A percentile compares a stretch with the other conserved stretches of the same genome.
Conservation (phyloP, 2,329 filamentous ascomycete genomes). For the Fusarium foetens region DNA sequence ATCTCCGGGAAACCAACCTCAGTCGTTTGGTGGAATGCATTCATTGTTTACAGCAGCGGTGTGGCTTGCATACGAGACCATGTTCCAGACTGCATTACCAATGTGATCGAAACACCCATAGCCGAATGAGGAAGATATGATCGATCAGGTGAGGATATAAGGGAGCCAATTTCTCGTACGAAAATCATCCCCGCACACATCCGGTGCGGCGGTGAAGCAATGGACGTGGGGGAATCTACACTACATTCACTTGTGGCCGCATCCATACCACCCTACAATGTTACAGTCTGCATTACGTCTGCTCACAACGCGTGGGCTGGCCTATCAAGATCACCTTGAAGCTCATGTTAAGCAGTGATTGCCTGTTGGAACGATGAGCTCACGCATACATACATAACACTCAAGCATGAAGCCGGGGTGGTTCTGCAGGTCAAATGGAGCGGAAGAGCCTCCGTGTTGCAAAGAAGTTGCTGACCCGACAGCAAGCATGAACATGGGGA, state of each 20-base stretch:
- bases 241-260: slow-evolving; percentile 16
- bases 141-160: slow-evolving; percentile 32
- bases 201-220: slow-evolving; percentile 31
- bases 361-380: slow-evolving; percentile 20
- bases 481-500: slow-evolving; percentile 27
- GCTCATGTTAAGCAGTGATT: slow-evolving; percentile 14
- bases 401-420: slow-evolving; percentile 21
- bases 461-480: slow-evolving; percentile 10
- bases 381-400: slow-evolving; percentile 26
- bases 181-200: slow-evolving; percentile 22
- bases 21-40: background rate
- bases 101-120: slow-evolving; percentile 2
- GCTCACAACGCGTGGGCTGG: slow-evolving; percentile 17
- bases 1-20: background rate
- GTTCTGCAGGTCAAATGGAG: slow-evolving; percentile 30
- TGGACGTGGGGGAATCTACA: slow-evolving; percentile 26
- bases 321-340: slow-evolving; percentile 26
- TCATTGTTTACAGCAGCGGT: slow-evolving; percentile 21
- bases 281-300: slow-evolving; percentile 30
- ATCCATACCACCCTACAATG: slow-evolving; percentile 38
- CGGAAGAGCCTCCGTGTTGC: slow-evolving; percentile 20
- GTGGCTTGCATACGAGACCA: slow-evolving; percentile 19
- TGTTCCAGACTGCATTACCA: slow-evolving; percentile 21
- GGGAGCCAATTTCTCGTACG: slow-evolving; percentile 22
- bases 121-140: slow-evolving; percentile 23